Evolutionary conservation across 2,329 filamentous ascomycete species (phyloP), one percentile per base, ranked within the genome.

Genomic region (Esteya vermicola): DNA sequence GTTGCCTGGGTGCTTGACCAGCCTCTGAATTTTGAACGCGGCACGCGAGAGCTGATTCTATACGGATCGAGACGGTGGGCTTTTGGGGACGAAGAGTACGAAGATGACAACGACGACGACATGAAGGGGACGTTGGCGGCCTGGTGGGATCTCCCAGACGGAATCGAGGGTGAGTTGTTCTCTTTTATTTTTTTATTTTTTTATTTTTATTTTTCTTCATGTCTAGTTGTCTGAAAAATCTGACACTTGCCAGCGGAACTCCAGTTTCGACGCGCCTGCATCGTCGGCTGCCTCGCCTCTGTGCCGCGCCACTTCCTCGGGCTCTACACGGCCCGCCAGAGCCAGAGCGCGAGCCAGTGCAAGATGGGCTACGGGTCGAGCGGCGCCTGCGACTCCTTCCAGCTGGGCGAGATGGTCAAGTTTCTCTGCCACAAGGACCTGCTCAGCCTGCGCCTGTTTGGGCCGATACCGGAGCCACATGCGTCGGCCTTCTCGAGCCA

Each of bases 351-450:
- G n/a, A 63, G 8, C 81, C 28, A 85, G 53, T 86, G 82, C 56
- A 75, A 75, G 50, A 67, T 85, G 0, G 81, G 81, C 39, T 86
- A 86, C 56, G 80, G 84, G 51, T 77, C 75, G 3, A 81, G 75
- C 45, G 58, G 70, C 2, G 74, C 80, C 32, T 86, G 82, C 55
- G 82, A 88, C 58, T 78, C 75, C 2, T 88, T 81, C 51, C 82
- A 88, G 57, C 69, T 88, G 1, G 82, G 81, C 19, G 80, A 86
- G 57, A 83, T 83, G 67, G 59, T 85, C 46, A 76, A 75, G 48
- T 86, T 86, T 56, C 70, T 86, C 27, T 60, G 65, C 13, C 67
- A 68, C 47, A 74, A 75, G 47, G 66, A 70, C 22, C 70, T 83
- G 0, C 51, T 85, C 4, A 70, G 67, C 28, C 57, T 84, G 1